phyloP scores from a whole-genome alignment of 2,329 filamentous ascomycete species.

The Verticillium albo-atrum region DNA sequence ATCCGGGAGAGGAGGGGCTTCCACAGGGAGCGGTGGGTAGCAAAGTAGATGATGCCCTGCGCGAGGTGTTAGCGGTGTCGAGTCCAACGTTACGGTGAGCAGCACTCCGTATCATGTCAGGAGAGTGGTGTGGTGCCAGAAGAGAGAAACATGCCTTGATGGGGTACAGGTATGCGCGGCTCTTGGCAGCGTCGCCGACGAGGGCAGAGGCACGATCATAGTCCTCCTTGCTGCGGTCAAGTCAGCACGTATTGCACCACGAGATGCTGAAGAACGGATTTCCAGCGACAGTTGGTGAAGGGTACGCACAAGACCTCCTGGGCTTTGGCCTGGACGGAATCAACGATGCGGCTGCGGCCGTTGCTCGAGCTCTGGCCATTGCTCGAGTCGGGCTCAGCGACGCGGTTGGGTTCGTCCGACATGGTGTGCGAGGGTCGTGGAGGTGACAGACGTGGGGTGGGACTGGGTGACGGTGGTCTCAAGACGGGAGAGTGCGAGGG shows the following conservation, averaged over 20 bases:
- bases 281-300: not conserved
- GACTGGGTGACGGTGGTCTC: not conserved
- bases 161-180: conserved; percentile 71
- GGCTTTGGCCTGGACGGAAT: conserved; percentile 39
- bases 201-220: conserved; percentile 60
- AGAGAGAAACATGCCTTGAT: conserved; percentile 56
- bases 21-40: conserved; percentile 52
- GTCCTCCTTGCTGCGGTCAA: conserved; percentile 57
- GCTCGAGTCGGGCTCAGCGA: not conserved
- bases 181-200: conserved; percentile 65
- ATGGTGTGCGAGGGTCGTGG: not conserved
- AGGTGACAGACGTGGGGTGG: not conserved
- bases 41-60: conserved; percentile 57
- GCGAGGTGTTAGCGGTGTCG: too few relatives aligned
- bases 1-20: conserved; percentile 52
- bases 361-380: not conserved
- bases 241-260: conserved; percentile 7
- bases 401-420: not conserved
- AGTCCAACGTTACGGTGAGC: too few relatives aligned
- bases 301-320: conserved; percentile 42
- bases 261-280: not conserved
- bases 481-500: too few relatives aligned
- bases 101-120: too few relatives aligned
- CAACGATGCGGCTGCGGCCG: conserved; percentile 21
- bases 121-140: too few relatives aligned